These are phyloP conservation scores for Cymbopogon flexuosus DNA, from an alignment of 202 grass and related monocot species.

Conservation along the genomic window DNA sequence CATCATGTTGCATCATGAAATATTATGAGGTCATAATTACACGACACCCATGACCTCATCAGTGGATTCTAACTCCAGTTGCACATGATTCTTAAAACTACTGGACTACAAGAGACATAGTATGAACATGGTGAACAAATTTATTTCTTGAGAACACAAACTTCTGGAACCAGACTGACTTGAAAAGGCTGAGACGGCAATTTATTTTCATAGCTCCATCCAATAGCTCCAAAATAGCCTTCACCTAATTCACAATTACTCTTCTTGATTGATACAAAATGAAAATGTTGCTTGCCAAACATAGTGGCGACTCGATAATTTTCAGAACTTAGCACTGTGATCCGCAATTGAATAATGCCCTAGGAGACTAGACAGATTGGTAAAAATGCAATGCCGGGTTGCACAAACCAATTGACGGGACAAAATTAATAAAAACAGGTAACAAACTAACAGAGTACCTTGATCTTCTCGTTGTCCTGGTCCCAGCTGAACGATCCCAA, in stretches of 20 bases:
- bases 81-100: background rate
- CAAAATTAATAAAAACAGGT: background rate
- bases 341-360: background rate
- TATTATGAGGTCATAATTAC: background rate
- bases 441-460: conserved; percentile 35
- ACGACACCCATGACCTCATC: background rate
- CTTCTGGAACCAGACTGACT: no score
- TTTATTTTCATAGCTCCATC: background rate
- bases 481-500: conserved; percentile 87
- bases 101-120: background rate
- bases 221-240: background rate
- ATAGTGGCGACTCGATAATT: background rate
- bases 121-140: background rate
- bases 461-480: conserved; percentile 81
- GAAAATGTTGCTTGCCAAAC: background rate
- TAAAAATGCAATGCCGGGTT: background rate
- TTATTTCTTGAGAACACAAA: background rate
- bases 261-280: background rate
- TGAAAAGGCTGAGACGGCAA: background rate
- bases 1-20: background rate
- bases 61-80: background rate
- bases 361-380: background rate
- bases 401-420: background rate
- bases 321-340: background rate
- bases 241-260: background rate